phyloP scores from a whole-genome alignment of 495 filamentous ascomycete species.

The Aspergillus funiculosus region DNA sequence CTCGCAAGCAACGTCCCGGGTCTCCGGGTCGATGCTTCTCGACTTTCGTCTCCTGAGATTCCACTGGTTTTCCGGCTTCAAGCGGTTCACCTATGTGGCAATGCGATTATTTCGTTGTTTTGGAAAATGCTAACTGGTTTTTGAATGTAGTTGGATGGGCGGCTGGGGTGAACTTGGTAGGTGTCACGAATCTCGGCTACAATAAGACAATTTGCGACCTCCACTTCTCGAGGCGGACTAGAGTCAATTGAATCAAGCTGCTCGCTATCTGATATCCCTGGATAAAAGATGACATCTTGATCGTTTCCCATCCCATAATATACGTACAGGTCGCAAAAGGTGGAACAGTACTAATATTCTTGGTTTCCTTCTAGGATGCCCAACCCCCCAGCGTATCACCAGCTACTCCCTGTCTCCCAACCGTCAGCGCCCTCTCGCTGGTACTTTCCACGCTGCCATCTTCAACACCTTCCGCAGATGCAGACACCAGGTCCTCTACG shows the following conservation, averaged over 20 bases:
- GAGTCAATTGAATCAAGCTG: too few species aligned
- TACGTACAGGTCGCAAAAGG: too few species aligned
- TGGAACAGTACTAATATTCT: conserved; percentile 7
- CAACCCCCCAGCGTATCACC: conserved; percentile 57
- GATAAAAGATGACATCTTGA: too few species aligned
- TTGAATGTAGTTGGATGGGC: conserved; percentile 66
- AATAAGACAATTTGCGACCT: conserved; percentile 1
- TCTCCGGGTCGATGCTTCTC: conserved; percentile 8
- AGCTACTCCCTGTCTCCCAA: conserved; percentile 59
- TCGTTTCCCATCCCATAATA: too few species aligned
- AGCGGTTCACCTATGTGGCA: background rate
- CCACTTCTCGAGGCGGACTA: background rate
- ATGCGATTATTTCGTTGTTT: background rate
- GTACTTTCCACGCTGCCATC: conserved; percentile 55
- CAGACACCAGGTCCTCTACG: conserved; percentile 69
- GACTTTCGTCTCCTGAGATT: conserved; percentile 3
- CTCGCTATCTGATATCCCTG: too few species aligned
- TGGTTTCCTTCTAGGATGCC: conserved; percentile 30
- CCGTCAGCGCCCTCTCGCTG: conserved; percentile 59
- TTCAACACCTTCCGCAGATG: conserved; percentile 58
- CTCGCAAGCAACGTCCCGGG: background rate
- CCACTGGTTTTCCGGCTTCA: background rate
- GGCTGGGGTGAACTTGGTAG: conserved; percentile 81
- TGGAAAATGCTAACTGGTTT: conserved; percentile 22
- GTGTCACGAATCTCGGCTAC: conserved; percentile 27